Percentiles rank a stretch among this genome's conserved stretches.
Conservation (phyloP, 75 land plant species). For the Pinus tabuliformis region DNA sequence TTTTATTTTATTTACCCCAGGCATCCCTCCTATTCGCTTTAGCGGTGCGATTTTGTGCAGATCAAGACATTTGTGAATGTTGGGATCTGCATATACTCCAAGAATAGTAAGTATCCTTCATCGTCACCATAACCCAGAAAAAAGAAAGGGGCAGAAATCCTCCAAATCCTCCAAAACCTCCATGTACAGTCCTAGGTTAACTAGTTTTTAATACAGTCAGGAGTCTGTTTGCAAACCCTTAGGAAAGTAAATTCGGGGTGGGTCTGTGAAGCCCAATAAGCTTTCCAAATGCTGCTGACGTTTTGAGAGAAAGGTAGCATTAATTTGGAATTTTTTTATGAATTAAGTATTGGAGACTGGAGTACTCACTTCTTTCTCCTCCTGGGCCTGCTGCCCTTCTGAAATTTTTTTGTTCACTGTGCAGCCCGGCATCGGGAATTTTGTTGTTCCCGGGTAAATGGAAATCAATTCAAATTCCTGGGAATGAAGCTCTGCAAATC, state of each 20-base stretch:
- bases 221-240: too few relatives aligned
- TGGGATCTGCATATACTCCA: conserved; percentile 11
- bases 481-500: background rate
- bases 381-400: background rate
- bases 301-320: background rate
- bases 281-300: background rate
- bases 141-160: too few relatives aligned
- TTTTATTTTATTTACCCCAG: background rate
- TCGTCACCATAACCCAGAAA: too few relatives aligned
- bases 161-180: too few relatives aligned
- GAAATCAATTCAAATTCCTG: too few relatives aligned
- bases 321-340: background rate
- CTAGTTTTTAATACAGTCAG: too few relatives aligned
- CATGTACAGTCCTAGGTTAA: too few relatives aligned
- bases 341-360: background rate
- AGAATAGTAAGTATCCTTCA: background rate
- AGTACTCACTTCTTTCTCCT: background rate
- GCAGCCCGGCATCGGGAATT: too few relatives aligned
- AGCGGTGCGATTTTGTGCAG: background rate
- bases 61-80: conserved; percentile 1
- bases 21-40: background rate
- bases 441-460: too few relatives aligned
- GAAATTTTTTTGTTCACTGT: background rate
- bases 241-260: background rate
- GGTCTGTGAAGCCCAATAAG: background rate